Evolutionary conservation across 257 asterid genomes (phyloP), one percentile per base, ranked within the genome.

Genomic region (Paulownia fortunei): DNA sequence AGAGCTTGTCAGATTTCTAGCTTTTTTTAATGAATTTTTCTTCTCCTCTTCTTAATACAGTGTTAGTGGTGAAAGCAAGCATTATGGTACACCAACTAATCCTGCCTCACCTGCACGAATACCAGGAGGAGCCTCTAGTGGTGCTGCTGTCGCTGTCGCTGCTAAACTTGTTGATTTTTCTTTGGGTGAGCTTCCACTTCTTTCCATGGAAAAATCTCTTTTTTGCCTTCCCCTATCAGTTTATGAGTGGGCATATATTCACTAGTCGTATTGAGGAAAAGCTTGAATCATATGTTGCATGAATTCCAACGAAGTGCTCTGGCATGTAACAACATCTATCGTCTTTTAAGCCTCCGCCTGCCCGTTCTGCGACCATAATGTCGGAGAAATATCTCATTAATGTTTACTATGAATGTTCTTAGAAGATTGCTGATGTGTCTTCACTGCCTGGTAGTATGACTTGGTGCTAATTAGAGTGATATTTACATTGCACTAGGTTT

Each of bases 81-180:
- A 94, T 85, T 89, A 87, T 59, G 99, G 82, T 39, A 73, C 95
- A 60, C 99, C 99, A 58, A 92, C 97, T 58, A 96, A 96, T 89
- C 99, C 99, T n/a, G 87, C 92, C 58, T 84, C 90, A 78, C 88
- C 91, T 72, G 84, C 87, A 69, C 84, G 93, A 75, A 72, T 89
- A 63, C 97, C 99, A 5, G 99, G 99, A 83, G 99, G 99, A 77
- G 92, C 96, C 73, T 96, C 96, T n/a, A 90, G 99, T 86, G 99
- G 98, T 72, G 94, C 99, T 83, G 95, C 99, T 73, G 98, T 92
- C 16, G 91, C 98, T 44, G 99, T 91, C 65, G 94, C 98, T 78
- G 97, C 96, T 69, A 88, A 90, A 52, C 87, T 92, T 81, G 96
- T 85, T 67, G 99, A 96, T 83, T 96, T 96, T 89, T 88, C 99